These are phyloP conservation scores for Sinapis alba DNA, from an alignment of 441 rosid genomes.

Conservation along the genomic window DNA sequence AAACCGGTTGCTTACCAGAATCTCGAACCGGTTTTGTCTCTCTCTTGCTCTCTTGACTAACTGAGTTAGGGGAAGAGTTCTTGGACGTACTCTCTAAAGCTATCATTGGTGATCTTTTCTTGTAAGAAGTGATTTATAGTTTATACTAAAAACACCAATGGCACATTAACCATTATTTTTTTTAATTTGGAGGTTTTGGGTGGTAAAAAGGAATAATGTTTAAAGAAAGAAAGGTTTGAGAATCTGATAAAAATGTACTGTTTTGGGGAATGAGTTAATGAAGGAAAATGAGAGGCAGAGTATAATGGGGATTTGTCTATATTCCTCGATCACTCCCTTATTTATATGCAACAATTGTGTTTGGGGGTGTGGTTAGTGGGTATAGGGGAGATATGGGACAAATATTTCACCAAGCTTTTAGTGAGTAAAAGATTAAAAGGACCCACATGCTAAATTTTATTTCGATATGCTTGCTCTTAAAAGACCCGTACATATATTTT, in stretches of 20 bases:
- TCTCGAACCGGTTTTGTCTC: constrained; percentile 37
- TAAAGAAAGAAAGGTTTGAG: not conserved
- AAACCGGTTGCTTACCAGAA: constrained; percentile 42
- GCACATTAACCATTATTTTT: constrained; percentile 10
- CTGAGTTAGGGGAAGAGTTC: constrained; percentile 9
- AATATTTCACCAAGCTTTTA: constrained; percentile 26
- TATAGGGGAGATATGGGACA: constrained; percentile 30
- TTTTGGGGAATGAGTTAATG: constrained; percentile 33
- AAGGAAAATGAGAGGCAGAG: constrained; percentile 31
- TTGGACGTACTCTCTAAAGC: constrained; percentile 20
- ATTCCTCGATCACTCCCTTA: constrained; percentile 30
- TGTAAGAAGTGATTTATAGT: not conserved
- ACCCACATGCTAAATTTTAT: constrained; percentile 25
- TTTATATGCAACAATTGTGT: constrained; percentile 35
- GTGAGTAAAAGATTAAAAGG: constrained; percentile 26
- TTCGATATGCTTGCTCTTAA: constrained; percentile 10
- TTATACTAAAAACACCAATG: constrained; percentile 25
- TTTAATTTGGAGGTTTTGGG: not conserved
- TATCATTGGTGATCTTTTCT: constrained; percentile 32
- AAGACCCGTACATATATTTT: constrained; percentile 28
- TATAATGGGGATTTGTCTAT: constrained; percentile 27
- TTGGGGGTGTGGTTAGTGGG: constrained; percentile 26
- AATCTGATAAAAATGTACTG: constrained; percentile 1
- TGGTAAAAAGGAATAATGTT: constrained; percentile 8
- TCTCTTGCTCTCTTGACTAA: constrained; percentile 16